phyloP scores from a whole-genome alignment of 2,329 filamentous ascomycete species.

The Penicillium psychrosexuale region DNA sequence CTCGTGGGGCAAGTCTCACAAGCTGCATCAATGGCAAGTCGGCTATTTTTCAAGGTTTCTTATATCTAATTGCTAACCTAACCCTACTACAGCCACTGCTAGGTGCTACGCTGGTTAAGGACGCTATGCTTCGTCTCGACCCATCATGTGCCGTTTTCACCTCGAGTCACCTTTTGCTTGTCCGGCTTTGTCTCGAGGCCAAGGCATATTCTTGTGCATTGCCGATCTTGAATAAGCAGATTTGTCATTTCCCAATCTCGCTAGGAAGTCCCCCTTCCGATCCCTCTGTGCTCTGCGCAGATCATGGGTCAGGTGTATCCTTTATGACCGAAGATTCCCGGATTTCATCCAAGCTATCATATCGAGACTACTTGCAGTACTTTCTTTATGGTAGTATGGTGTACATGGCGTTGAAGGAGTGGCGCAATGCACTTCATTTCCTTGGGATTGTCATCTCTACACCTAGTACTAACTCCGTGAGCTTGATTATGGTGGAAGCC shows the following conservation, averaged over 20 bases:
- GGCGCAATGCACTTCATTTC: constrained; percentile 60
- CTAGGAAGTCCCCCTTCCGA: constrained; percentile 24
- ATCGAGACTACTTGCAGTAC: constrained; percentile 58
- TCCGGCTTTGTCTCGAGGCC: constrained; percentile 43
- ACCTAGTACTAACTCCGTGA: constrained; percentile 62
- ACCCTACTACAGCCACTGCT: constrained; percentile 33
- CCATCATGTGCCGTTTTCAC: constrained; percentile 44
- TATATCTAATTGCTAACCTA: constrained; percentile 16
- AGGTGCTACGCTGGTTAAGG: constrained; percentile 41
- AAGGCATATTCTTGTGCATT: constrained; percentile 40
- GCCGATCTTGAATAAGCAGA: constrained; percentile 41
- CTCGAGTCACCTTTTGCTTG: constrained; percentile 42
- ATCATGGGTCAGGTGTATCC: constrained; percentile 29
- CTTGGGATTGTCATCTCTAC: constrained; percentile 65
- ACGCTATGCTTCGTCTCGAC: constrained; percentile 47
- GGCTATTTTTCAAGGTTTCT: neutral
- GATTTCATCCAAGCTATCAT: constrained; percentile 41
- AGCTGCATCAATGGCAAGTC: constrained; percentile 34
- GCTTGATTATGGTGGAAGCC: constrained; percentile 78
- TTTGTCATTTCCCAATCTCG: constrained; percentile 41
- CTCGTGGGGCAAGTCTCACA: constrained; percentile 33
- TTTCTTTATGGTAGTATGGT: constrained; percentile 64
- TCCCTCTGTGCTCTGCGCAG: constrained; percentile 28
- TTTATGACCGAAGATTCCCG: constrained; percentile 39
- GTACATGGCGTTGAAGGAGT: constrained; percentile 60